These are phyloP conservation scores for Zymoseptoria ardabiliae DNA, from an alignment of 2,329 filamentous ascomycete species.

Conservation along the genomic window DNA sequence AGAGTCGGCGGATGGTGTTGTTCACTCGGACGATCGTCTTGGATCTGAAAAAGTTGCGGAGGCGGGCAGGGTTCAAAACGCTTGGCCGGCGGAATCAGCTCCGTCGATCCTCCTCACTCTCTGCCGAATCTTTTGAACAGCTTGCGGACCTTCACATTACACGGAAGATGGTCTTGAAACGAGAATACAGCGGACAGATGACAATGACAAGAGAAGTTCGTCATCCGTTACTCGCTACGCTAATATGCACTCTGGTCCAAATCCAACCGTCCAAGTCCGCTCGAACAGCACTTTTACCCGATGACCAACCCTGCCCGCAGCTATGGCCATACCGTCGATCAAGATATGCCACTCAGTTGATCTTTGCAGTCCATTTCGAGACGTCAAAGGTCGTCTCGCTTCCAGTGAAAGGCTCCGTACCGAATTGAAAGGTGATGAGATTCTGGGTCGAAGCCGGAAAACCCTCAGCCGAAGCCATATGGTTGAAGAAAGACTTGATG, in stretches of 20 bases:
- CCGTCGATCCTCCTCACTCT: too few species aligned
- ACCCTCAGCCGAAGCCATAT: slow-evolving; percentile 45
- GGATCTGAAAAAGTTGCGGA: not conserved
- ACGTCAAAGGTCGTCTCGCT: not conserved
- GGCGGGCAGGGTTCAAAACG: not conserved
- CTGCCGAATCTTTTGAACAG: not conserved
- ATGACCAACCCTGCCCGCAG: too few species aligned
- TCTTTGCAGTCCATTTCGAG: not conserved
- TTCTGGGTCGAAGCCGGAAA: slow-evolving; percentile 42
- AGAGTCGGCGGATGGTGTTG: not conserved
- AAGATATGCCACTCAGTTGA: not conserved
- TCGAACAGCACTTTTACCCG: too few species aligned
- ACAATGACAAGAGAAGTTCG: too few species aligned
- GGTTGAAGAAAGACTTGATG: slow-evolving; percentile 50
- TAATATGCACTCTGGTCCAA: too few species aligned
- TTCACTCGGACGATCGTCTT: not conserved
- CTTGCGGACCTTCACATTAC: too few species aligned
- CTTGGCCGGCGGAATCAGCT: not conserved
- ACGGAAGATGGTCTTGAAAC: too few species aligned
- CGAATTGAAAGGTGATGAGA: slow-evolving; percentile 33
- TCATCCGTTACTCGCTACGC: too few species aligned
- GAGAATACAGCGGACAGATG: too few species aligned
- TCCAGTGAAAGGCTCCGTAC: not conserved
- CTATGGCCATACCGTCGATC: too few species aligned
- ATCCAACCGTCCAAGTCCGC: too few species aligned